These are phyloP conservation scores for Colletotrichum sp. DNA, from an alignment of 2,329 filamentous ascomycete species.

Conservation along the genomic window DNA sequence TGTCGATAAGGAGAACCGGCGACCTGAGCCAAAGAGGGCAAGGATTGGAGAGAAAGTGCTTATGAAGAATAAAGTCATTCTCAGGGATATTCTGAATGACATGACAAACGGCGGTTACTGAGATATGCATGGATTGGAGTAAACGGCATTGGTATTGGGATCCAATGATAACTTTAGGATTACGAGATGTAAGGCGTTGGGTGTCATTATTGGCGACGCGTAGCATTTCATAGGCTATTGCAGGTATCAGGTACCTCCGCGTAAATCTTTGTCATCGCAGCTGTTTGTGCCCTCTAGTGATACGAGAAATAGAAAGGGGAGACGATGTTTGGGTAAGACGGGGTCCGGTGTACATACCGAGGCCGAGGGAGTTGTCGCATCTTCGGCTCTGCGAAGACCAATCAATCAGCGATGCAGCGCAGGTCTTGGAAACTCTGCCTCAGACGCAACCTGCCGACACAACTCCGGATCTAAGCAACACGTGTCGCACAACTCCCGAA, in stretches of 20 bases:
- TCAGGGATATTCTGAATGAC: constrained; percentile 82
- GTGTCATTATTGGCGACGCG: neutral
- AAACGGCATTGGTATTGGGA: neutral
- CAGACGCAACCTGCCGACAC: neutral
- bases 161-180: neutral
- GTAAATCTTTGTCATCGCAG: neutral
- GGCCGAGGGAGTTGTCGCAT: neutral
- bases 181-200: neutral
- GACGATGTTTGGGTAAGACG: neutral
- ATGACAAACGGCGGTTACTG: constrained; percentile 52
- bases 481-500: neutral
- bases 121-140: constrained; percentile 9
- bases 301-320: neutral
- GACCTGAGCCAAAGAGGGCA: constrained; percentile 56
- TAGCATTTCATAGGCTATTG: neutral
- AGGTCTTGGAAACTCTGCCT: neutral
- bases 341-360: neutral
- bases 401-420: neutral
- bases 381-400: neutral
- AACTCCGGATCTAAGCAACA: neutral
- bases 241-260: neutral
- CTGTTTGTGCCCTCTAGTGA: neutral
- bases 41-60: constrained; percentile 67
- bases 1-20: constrained; percentile 50
- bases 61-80: constrained; percentile 69